These are phyloP conservation scores for Beauveria sp. DNA, from an alignment of 2,329 filamentous ascomycete species.

Conservation along the genomic window DNA sequence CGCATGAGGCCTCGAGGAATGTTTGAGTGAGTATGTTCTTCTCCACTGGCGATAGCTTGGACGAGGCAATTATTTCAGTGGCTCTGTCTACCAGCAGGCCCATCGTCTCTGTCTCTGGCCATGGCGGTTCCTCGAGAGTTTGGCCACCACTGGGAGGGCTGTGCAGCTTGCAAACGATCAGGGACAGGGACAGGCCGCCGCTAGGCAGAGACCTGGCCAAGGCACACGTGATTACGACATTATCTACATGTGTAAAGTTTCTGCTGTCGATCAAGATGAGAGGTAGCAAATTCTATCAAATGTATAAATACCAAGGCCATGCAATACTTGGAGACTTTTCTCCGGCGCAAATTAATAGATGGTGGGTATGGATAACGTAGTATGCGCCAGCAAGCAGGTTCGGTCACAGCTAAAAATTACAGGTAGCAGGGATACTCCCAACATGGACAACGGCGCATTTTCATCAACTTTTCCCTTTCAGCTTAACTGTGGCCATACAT, in stretches of 20 bases:
- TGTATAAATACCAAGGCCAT: neutral
- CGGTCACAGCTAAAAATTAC: neutral
- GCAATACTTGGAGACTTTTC: neutral
- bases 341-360: neutral
- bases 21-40: neutral
- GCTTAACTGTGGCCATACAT: neutral
- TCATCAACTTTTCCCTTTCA: neutral
- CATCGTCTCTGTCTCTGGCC: neutral
- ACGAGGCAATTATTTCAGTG: neutral
- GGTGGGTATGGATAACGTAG: no score
- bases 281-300: neutral
- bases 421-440: neutral
- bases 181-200: neutral
- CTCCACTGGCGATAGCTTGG: conserved; percentile 1
- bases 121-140: no score
- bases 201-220: neutral
- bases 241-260: neutral
- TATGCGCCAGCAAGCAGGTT: neutral
- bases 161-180: neutral
- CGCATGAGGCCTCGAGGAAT: neutral
- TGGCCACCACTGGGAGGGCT: no score
- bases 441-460: neutral
- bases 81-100: neutral
- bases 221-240: neutral
- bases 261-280: neutral